Conservation (phyloP, 1,139 yeast genomes). For the Scheffersomyces insectosa region DNA sequence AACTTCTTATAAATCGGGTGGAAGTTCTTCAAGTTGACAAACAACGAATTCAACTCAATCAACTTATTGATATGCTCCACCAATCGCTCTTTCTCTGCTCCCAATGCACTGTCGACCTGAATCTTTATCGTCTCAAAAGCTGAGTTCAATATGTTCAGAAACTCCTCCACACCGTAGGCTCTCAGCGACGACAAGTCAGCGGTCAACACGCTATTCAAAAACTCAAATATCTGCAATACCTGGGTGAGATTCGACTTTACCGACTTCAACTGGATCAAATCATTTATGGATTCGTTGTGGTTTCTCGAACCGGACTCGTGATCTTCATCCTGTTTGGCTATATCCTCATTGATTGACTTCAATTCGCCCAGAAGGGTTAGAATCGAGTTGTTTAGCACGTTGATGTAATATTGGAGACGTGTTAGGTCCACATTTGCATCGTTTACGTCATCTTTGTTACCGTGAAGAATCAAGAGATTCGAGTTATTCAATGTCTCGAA, state of each 20-base stretch:
- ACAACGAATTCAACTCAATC: constrained; percentile 50
- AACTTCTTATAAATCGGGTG: constrained; percentile 48
- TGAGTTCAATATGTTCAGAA: constrained; percentile 39
- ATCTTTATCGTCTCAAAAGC: constrained; percentile 43
- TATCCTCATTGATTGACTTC: constrained; percentile 17
- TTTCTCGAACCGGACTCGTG: constrained; percentile 11
- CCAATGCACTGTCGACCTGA: constrained; percentile 29
- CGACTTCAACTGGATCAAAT: constrained; percentile 42
- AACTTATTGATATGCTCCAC: constrained; percentile 42
- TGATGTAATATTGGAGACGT: constrained; percentile 63
- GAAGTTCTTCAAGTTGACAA: constrained; percentile 52
- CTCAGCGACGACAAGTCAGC: constrained; percentile 13
- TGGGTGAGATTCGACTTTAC: constrained; percentile 45
- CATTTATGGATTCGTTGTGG: constrained; percentile 29
- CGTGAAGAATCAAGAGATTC: constrained; percentile 2
- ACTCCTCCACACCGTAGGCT: constrained; percentile 23
- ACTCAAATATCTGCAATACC: constrained; percentile 49
- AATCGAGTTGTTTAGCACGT: constrained; percentile 58
- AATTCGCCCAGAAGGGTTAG: constrained; percentile 55
- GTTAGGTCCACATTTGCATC: constrained; percentile 30
- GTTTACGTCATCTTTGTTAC: constrained; percentile 6
- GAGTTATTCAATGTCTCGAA: constrained; percentile 41
- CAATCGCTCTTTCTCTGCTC: constrained; percentile 28
- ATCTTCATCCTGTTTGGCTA: constrained; percentile 20
- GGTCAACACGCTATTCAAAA: constrained; percentile 16